Conservation (phyloP, 2,329 filamentous ascomycete genomes). For the Alternaria angustiovoidea region DNA sequence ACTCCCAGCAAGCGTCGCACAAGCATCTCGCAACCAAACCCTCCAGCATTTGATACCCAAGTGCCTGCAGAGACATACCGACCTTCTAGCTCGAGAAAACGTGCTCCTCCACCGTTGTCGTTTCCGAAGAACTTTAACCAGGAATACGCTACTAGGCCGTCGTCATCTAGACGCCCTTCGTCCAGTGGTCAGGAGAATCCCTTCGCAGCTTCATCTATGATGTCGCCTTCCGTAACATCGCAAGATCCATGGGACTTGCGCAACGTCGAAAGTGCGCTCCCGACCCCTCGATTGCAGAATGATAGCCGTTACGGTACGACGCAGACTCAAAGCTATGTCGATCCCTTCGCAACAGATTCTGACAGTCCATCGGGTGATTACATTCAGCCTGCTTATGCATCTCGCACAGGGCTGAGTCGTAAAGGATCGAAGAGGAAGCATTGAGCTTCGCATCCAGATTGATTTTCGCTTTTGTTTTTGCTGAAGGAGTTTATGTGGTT, state of each 20-base stretch:
- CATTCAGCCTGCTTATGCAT: conserved; percentile 1
- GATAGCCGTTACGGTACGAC: conserved; percentile 4
- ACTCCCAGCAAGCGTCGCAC: conserved; percentile 31
- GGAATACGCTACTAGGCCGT: conserved; percentile 22
- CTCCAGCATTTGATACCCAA: conserved; percentile 26
- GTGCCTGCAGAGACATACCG: conserved; percentile 21
- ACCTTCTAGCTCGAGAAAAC: conserved; percentile 26
- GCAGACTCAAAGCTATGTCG: conserved; percentile 26
- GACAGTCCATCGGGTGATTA: conserved; percentile 8
- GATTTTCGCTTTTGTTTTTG: neutral
- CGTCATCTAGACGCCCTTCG: conserved; percentile 34
- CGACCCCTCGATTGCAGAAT: conserved; percentile 12
- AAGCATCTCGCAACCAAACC: conserved; percentile 34
- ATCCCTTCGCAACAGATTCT: conserved; percentile 24
- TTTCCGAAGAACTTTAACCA: conserved; percentile 28
- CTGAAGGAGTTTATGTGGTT: neutral
- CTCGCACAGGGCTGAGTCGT: conserved; percentile 7
- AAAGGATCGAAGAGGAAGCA: conserved; percentile 17
- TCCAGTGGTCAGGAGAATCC: conserved; percentile 28
- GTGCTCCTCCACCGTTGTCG: conserved; percentile 28
- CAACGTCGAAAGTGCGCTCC: conserved; percentile 28
- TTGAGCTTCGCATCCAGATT: neutral
- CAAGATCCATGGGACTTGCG: conserved; percentile 39
- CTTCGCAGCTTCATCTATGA: conserved; percentile 25
- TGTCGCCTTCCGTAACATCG: conserved; percentile 10